phyloP scores from a whole-genome alignment of 2,329 filamentous ascomycete species.

The Colletotrichum brevisporum region DNA sequence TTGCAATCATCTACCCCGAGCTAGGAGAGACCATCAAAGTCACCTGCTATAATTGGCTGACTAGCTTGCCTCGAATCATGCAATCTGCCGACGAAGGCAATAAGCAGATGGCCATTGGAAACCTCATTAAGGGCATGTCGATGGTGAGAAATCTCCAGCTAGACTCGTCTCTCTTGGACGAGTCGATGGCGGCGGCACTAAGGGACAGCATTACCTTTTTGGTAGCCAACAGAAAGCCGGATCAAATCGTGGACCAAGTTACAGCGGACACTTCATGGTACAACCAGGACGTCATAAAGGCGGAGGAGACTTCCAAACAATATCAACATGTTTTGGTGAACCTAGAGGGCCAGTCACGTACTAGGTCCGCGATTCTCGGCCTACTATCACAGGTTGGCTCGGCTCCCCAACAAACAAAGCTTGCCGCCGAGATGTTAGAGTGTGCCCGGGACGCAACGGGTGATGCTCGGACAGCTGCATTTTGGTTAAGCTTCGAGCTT shows the following conservation, averaged over 20 bases:
- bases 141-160: slow-evolving; percentile 75
- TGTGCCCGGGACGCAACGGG: slow-evolving; percentile 71
- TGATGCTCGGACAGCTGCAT: slow-evolving; percentile 75
- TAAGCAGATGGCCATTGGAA: slow-evolving; percentile 80
- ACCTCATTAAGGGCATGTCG: slow-evolving; percentile 81
- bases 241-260: slow-evolving; percentile 51
- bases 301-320: slow-evolving; percentile 41
- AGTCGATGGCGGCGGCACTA: slow-evolving; percentile 76
- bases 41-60: slow-evolving; percentile 85
- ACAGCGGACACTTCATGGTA: slow-evolving; percentile 46
- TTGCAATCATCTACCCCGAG: slow-evolving; percentile 73
- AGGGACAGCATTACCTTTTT: slow-evolving; percentile 78
- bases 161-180: slow-evolving; percentile 76
- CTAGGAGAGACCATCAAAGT: slow-evolving; percentile 77
- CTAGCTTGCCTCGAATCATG: slow-evolving; percentile 85
- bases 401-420: slow-evolving; percentile 70
- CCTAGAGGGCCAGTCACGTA: slow-evolving; percentile 76
- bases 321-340: slow-evolving; percentile 76
- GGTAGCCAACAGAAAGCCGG: slow-evolving; percentile 50
- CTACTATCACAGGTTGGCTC: slow-evolving; percentile 70
- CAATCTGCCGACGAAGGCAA: slow-evolving; percentile 85
- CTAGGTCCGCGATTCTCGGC: slow-evolving; percentile 68
- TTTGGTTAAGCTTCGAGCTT: slow-evolving; percentile 85
- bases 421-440: slow-evolving; percentile 77
- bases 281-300: slow-evolving; percentile 47